A percentile compares a stretch with the other conserved stretches of the same genome.
Conservation (phyloP, 2,329 filamentous ascomycete genomes). For the Neopestalotiopsis sp. region DNA sequence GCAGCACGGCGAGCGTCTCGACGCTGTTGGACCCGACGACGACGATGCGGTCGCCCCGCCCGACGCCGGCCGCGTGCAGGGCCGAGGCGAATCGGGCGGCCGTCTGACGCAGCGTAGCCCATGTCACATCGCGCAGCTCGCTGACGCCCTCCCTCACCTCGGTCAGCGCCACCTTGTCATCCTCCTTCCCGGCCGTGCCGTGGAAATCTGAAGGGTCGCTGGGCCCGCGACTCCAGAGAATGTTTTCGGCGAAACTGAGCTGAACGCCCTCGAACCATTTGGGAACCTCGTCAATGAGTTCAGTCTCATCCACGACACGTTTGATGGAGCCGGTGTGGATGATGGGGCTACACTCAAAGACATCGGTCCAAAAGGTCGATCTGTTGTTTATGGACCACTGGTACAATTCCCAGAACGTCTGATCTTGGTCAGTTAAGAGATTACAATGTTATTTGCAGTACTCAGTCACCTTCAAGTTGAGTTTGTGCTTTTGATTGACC, state of each 20-base stretch:
- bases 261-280: conserved; percentile 77
- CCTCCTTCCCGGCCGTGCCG: conserved; percentile 69
- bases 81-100: conserved; percentile 68
- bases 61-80: conserved; percentile 69
- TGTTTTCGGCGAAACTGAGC: conserved; percentile 82
- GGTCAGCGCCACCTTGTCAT: conserved; percentile 72
- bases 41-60: conserved; percentile 76
- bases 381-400: conserved; percentile 69
- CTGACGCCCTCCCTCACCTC: conserved; percentile 73
- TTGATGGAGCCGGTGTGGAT: conserved; percentile 68
- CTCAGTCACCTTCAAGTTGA: conserved; percentile 60
- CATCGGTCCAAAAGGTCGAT: conserved; percentile 67
- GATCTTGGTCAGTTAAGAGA: conserved; percentile 21
- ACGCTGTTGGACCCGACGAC: conserved; percentile 77
- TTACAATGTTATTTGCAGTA: too few species aligned
- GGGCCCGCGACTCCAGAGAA: conserved; percentile 65
- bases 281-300: conserved; percentile 74
- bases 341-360: conserved; percentile 65
- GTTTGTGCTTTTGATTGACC: conserved; percentile 62
- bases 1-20: conserved; percentile 74
- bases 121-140: conserved; percentile 64
- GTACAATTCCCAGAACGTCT: conserved; percentile 75
- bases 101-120: conserved; percentile 66
- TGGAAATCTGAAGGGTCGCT: conserved; percentile 48
- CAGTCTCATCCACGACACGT: conserved; percentile 70